phyloP scores from a whole-genome alignment of 1,139 yeast genomes.

The Candida gigantensis region DNA sequence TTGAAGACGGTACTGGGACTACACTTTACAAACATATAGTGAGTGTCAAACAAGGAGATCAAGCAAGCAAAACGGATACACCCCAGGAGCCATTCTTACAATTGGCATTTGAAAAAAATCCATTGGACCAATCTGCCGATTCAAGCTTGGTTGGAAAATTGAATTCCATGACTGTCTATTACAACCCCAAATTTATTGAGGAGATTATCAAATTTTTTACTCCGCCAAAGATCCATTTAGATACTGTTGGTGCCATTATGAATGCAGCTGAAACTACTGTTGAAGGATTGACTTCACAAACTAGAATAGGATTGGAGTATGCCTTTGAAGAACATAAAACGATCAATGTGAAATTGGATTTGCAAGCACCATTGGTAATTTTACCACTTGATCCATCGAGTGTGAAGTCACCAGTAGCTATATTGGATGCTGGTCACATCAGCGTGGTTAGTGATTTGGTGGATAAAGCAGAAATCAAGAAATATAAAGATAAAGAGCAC shows the following conservation, averaged over 20 bases:
- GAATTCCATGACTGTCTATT: slow-evolving; percentile 86
- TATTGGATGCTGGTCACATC: slow-evolving; percentile 95
- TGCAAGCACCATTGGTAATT: slow-evolving; percentile 93
- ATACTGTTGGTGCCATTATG: slow-evolving; percentile 88
- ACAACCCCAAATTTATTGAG: slow-evolving; percentile 80
- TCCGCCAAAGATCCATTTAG: slow-evolving; percentile 84
- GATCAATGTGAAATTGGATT: slow-evolving; percentile 75
- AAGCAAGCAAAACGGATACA: background rate
- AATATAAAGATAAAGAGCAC: slow-evolving; percentile 66
- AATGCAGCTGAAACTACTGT: slow-evolving; percentile 95
- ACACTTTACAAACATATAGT: slow-evolving; percentile 83
- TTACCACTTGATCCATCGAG: slow-evolving; percentile 79
- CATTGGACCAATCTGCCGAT: slow-evolving; percentile 82
- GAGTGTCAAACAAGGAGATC: slow-evolving; percentile 64
- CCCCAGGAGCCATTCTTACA: slow-evolving; percentile 71
- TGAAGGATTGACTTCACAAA: slow-evolving; percentile 86
- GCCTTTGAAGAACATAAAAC: slow-evolving; percentile 95
- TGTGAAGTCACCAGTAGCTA: slow-evolving; percentile 85
- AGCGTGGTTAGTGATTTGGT: slow-evolving; percentile 81
- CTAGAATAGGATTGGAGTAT: slow-evolving; percentile 89
- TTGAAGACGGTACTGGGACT: slow-evolving; percentile 80
- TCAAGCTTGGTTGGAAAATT: slow-evolving; percentile 71
- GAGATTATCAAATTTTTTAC: slow-evolving; percentile 73
- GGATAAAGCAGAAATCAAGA: slow-evolving; percentile 66
- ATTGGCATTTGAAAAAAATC: slow-evolving; percentile 80